A percentile compares a stretch with the other conserved stretches of the same genome.
These are phyloP conservation scores for Zelopaecilomyces penicillatus DNA, from an alignment of 2,329 filamentous ascomycete species.

Conservation along the genomic window DNA sequence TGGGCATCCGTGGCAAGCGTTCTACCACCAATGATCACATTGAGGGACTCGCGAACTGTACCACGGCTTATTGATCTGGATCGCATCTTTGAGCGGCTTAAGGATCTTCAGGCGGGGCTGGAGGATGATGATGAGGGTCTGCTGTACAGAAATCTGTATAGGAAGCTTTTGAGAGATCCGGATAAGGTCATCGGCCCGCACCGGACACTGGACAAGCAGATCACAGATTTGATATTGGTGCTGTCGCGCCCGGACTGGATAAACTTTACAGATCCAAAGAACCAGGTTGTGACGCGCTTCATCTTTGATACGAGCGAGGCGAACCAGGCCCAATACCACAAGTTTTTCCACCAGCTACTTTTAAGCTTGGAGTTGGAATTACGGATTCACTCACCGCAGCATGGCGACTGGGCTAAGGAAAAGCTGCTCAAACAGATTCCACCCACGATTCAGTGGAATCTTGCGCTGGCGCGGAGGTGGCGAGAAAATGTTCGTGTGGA, in stretches of 20 bases:
- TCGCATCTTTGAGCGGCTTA: constrained; percentile 50
- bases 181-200: constrained; percentile 54
- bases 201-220: constrained; percentile 59
- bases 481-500: constrained; percentile 61
- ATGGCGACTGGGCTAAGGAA: constrained; percentile 55
- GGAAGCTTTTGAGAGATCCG: constrained; percentile 57
- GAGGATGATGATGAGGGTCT: constrained; percentile 50
- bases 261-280: constrained; percentile 60
- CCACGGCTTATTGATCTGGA: constrained; percentile 54
- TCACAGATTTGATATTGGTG: constrained; percentile 61
- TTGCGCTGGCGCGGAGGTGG: constrained; percentile 68
- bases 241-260: constrained; percentile 64
- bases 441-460: constrained; percentile 61
- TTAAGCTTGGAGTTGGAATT: constrained; percentile 64
- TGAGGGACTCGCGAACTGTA: constrained; percentile 48
- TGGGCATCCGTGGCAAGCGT: constrained; percentile 55
- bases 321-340: constrained; percentile 50
- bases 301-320: constrained; percentile 53
- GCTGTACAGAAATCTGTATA: constrained; percentile 58
- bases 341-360: constrained; percentile 70
- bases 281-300: constrained; percentile 67
- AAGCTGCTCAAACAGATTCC: constrained; percentile 58
- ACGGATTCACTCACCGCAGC: constrained; percentile 55
- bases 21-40: constrained; percentile 45
- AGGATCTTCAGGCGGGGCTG: constrained; percentile 47